Conservation (phyloP, 2,329 filamentous ascomycete species). For the Exophiala mesophila region DNA sequence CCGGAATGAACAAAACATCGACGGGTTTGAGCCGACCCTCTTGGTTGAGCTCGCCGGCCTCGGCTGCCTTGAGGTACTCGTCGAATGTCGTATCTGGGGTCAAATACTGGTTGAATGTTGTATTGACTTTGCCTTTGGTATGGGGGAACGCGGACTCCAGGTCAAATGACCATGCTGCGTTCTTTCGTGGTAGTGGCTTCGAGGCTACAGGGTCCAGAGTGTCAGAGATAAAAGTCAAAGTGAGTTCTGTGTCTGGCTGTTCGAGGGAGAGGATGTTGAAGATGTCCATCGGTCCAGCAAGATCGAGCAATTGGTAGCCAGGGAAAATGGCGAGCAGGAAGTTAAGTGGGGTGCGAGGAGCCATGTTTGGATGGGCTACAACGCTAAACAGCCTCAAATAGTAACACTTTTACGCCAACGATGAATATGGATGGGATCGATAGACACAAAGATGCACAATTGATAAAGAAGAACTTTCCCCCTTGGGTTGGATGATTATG, state of each 20-base stretch:
- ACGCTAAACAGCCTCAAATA: too few species aligned
- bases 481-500: too few species aligned
- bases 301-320: slow-evolving; percentile 40
- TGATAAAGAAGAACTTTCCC: too few species aligned
- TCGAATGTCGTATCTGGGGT: slow-evolving; percentile 48
- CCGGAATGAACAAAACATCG: slow-evolving; percentile 63
- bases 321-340: slow-evolving; percentile 32
- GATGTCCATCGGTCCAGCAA: slow-evolving; percentile 46
- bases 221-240: slow-evolving; percentile 29
- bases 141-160: slow-evolving; percentile 13
- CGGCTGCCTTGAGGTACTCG: slow-evolving; percentile 8
- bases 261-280: slow-evolving; percentile 33
- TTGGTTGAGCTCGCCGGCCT: neutral
- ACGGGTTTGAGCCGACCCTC: slow-evolving; percentile 2
- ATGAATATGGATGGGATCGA: too few species aligned
- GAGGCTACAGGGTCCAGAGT: slow-evolving; percentile 33
- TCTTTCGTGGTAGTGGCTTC: slow-evolving; percentile 18
- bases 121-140: slow-evolving; percentile 20
- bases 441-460: too few species aligned
- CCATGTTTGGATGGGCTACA: too few species aligned
- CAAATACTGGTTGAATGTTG: slow-evolving; percentile 34
- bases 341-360: slow-evolving; percentile 3
- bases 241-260: slow-evolving; percentile 24
- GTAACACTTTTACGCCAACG: too few species aligned
- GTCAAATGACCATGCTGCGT: slow-evolving; percentile 21